phyloP scores from a whole-genome alignment of 179 eudicot genomes.

The Monotropa hypopitys region DNA sequence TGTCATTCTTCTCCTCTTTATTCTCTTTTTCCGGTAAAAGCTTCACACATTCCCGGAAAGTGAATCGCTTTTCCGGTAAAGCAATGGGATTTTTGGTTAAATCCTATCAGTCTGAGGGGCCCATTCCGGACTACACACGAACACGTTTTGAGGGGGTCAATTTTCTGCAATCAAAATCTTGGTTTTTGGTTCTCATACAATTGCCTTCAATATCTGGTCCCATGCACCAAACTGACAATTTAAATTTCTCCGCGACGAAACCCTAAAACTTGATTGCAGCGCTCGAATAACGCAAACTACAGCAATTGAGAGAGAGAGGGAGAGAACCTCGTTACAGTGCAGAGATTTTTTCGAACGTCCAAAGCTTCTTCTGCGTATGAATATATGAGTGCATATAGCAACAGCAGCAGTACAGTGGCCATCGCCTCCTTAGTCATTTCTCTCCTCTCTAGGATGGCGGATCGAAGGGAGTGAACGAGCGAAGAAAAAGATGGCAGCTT shows the following conservation, averaged over 20 bases:
- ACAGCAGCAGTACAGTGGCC: background rate
- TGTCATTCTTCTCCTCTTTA: too few relatives aligned
- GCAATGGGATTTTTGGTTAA: too few relatives aligned
- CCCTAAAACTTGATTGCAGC: background rate
- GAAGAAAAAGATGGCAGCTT: too few relatives aligned
- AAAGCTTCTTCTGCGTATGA: conserved; percentile 22
- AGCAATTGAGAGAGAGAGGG: background rate
- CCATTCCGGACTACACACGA: too few relatives aligned
- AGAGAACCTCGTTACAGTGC: conserved; percentile 34
- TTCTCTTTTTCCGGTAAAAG: too few relatives aligned
- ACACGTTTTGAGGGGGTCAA: too few relatives aligned
- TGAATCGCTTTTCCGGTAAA: too few relatives aligned
- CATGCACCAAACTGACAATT: background rate
- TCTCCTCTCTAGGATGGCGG: background rate
- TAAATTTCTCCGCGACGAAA: background rate
- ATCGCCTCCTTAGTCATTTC: background rate
- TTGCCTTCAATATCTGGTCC: background rate
- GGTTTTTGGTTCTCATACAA: too few relatives aligned
- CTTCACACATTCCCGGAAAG: too few relatives aligned
- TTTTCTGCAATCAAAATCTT: too few relatives aligned
- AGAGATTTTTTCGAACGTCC: conserved; percentile 37
- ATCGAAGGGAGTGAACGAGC: too few relatives aligned
- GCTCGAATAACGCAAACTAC: background rate
- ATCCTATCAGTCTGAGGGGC: too few relatives aligned
- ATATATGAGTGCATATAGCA: background rate